Evolutionary conservation across 768 basidiomycete genomes (phyloP).

Genomic region (Lactarius tabidus): DNA sequence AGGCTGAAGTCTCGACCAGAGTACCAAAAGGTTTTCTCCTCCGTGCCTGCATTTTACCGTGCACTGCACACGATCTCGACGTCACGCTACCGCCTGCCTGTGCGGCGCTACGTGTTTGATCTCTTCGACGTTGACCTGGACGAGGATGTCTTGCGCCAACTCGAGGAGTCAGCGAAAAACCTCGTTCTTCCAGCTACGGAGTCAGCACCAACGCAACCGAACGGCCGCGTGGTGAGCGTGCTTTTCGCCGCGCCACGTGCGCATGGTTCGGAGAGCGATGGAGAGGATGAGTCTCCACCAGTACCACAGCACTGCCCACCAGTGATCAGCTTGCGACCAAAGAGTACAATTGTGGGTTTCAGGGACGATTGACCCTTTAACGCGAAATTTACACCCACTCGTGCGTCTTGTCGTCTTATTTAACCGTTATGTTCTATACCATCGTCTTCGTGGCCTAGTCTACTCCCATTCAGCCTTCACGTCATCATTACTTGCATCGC

Average conservation of each 20-base stretch:
- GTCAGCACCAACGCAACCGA: constrained; percentile 15
- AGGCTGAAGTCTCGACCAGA: constrained; percentile 78
- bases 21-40: constrained; percentile 72
- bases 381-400: neutral
- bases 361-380: constrained; percentile 10
- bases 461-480: neutral
- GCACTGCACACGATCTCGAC: constrained; percentile 85
- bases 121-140: constrained; percentile 84
- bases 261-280: constrained; percentile 25
- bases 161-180: constrained; percentile 49
- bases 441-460: neutral
- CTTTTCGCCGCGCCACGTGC: constrained; percentile 24
- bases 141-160: constrained; percentile 49
- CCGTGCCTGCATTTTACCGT: constrained; percentile 75
- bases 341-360: constrained; percentile 26
- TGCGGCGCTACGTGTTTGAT: constrained; percentile 89
- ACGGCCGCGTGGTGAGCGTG: constrained; percentile 22
- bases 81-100: constrained; percentile 86
- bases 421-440: neutral
- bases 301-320: constrained; percentile 14
- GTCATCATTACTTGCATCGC: constrained; percentile 4
- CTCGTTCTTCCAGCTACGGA: constrained; percentile 40
- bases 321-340: constrained; percentile 23
- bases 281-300: constrained; percentile 20
- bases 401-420: neutral